Evolutionary conservation across 2,329 filamentous ascomycete species (phyloP), one percentile per base, ranked within the genome.

Genomic region (Alternaria postmessia): DNA sequence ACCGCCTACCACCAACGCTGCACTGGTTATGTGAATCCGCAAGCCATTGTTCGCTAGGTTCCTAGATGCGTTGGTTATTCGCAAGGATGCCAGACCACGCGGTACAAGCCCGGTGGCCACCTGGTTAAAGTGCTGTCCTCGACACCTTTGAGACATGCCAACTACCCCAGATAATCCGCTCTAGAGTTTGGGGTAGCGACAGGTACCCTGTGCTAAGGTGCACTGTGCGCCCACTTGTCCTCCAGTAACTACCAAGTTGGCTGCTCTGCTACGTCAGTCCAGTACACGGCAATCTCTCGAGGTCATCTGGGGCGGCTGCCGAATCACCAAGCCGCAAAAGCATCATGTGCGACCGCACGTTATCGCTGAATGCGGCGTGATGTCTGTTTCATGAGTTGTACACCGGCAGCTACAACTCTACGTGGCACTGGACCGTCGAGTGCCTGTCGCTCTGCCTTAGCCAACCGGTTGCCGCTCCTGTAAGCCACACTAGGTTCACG

Each of bases 341-440:
- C 62, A 74, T 78, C 76, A 78, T 74, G 75, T 78, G 76, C 74
- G 57, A 75, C 75, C 51, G 52, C 57, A 32, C n/a, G 63, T 56
- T 59, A 55, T 65, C 56, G 61, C 66, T 66, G 48, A 54, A 70
- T 70, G 69, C 74, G 63, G 71, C 72, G 66, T 77, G 72, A 77
- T 72, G 59, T 69, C 61, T 71, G 73, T 78, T 77, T 78, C 75
- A 76, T 77, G 75, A 71, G 73, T 75, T 78, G 75, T 77, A 77
- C 76, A 77, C 69, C 67, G 67, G 66, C 65, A 54, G 68, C 68
- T 66, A 70, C 53, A 52, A 36, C 49, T 66, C 57, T 66, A 67
- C 68, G 72, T 71, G 68, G 68, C 66, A 66, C 63, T 65, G 47
- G 42, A 56, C 57, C 42, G 60, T 53, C 62, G 34, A 63, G 46